Conservation (phyloP, 169 alveolate genomes). For the Cryptosporidium bovis region DNA sequence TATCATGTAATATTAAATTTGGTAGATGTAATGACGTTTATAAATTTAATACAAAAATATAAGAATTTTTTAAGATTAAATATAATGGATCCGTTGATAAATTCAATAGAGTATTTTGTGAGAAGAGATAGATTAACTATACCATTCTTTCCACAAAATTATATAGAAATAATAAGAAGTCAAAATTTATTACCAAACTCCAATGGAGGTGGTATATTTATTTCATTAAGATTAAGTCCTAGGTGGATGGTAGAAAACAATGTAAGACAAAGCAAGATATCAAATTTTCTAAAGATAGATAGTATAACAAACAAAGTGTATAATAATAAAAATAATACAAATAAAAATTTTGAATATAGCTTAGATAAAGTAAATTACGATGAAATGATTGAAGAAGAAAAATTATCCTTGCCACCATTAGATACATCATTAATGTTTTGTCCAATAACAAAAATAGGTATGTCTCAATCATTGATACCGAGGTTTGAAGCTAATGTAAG, state of each 20-base stretch:
- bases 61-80: constrained; percentile 35
- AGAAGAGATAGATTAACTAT: constrained; percentile 33
- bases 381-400: constrained; percentile 47
- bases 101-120: constrained; percentile 36
- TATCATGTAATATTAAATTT: constrained; percentile 30
- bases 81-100: constrained; percentile 40
- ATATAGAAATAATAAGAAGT: constrained; percentile 1
- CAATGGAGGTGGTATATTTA: constrained; percentile 41
- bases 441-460: constrained; percentile 45
- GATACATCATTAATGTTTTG: constrained; percentile 61
- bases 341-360: background rate
- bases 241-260: constrained; percentile 45
- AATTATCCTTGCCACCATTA: constrained; percentile 16
- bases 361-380: constrained; percentile 24
- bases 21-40: constrained; percentile 27
- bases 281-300: constrained; percentile 5
- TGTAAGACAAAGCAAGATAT: constrained; percentile 4
- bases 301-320: background rate
- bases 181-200: constrained; percentile 5
- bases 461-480: constrained; percentile 43
- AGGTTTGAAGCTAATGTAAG: constrained; percentile 48
- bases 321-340: background rate
- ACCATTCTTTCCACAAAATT: constrained; percentile 35
- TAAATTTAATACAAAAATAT: constrained; percentile 34
- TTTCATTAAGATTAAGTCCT: constrained; percentile 30